phyloP scores from a whole-genome alignment of 208 protist genomes.

The Perkinsela sp. region DNA sequence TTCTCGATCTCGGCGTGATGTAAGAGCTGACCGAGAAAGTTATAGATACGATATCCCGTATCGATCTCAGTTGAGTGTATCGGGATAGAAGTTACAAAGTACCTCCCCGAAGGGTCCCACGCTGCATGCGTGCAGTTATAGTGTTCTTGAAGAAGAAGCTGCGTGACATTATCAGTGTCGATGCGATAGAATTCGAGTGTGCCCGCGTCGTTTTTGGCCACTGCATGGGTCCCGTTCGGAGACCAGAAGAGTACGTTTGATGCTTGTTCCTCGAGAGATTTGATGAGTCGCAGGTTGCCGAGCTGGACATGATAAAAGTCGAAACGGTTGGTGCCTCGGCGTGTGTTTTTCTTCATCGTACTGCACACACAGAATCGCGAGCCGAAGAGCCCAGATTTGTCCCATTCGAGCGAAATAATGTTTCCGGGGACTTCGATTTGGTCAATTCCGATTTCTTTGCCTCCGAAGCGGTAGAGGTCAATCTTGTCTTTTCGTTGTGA shows the following conservation, averaged over 20 bases:
- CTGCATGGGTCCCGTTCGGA: neutral
- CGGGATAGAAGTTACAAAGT: neutral
- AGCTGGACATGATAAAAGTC: neutral
- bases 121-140: neutral
- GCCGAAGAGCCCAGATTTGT: neutral
- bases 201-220: neutral
- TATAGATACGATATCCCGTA: neutral
- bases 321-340: neutral
- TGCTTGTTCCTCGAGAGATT: neutral
- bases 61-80: neutral
- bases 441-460: neutral
- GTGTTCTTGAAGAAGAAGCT: neutral
- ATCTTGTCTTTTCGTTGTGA: neutral
- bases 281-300: neutral
- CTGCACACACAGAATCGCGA: neutral
- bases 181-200: conserved; percentile 1
- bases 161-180: neutral
- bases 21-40: neutral
- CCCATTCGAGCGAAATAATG: neutral
- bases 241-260: neutral
- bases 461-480: neutral
- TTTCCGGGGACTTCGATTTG: neutral
- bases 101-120: neutral
- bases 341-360: neutral
- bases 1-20: neutral